Conservation (phyloP, 371 early-diverging fungal species). For the Mortierella sp. region DNA sequence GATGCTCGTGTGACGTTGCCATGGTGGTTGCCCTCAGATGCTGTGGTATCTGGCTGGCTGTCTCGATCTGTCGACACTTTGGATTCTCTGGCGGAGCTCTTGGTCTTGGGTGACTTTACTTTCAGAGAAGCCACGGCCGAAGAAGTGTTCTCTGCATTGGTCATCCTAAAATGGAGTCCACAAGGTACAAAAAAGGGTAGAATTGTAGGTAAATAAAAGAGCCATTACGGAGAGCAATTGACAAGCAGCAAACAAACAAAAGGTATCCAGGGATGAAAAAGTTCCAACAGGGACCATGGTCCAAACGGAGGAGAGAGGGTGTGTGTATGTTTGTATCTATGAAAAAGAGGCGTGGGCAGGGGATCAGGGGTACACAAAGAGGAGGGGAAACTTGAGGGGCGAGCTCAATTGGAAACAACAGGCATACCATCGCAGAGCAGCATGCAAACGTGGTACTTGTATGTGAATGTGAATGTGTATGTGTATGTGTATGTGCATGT, state of each 20-base stretch:
- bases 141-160: conserved; percentile 11
- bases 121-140: conserved; percentile 21
- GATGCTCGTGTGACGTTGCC: conserved; percentile 26
- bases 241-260: conserved; percentile 7
- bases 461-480: background rate
- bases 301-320: background rate
- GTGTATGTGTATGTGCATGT: background rate
- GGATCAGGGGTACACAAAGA: background rate
- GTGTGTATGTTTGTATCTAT: background rate
- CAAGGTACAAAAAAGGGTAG: background rate
- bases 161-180: background rate
- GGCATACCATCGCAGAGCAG: background rate
- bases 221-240: background rate
- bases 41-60: conserved; percentile 9
- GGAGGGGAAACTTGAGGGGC: background rate
- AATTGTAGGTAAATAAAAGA: background rate
- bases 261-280: background rate
- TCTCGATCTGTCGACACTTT: conserved; percentile 49
- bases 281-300: background rate
- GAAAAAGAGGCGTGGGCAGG: background rate
- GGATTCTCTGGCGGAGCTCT: conserved; percentile 29
- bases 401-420: background rate
- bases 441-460: conserved; percentile 4
- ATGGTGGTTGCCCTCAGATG: background rate
- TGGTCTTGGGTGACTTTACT: conserved; percentile 30